Evolutionary conservation across 2,329 filamentous ascomycete genomes (phyloP).

Genomic region (Lasiodiplodia hormozganensis): DNA sequence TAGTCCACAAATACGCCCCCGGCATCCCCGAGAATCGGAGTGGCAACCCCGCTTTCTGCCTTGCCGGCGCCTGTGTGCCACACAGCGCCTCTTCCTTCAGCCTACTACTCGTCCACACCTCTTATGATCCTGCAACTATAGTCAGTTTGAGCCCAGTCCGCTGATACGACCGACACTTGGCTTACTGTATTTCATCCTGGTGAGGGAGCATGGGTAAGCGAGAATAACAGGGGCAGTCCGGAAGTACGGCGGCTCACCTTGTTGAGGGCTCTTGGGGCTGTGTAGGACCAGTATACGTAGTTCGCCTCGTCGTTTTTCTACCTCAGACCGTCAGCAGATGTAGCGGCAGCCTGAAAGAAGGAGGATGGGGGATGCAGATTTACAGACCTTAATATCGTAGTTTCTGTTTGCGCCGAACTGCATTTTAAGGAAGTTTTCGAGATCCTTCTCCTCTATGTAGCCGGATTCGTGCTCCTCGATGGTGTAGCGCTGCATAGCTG

Average conservation of each 20-base stretch:
- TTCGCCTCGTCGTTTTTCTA: constrained; percentile 15
- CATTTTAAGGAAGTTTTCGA: constrained; percentile 10
- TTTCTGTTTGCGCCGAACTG: constrained; percentile 1
- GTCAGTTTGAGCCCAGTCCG: not conserved
- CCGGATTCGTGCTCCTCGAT: constrained; percentile 17
- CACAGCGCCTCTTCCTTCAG: not conserved
- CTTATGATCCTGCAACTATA: not conserved
- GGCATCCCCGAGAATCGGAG: not conserved
- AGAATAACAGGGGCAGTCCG: not conserved
- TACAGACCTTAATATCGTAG: constrained; percentile 3
- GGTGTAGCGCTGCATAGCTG: constrained; percentile 5
- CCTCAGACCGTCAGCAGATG: not conserved
- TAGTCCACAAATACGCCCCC: not conserved
- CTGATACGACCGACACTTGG: not conserved
- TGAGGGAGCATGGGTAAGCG: constrained; percentile 8
- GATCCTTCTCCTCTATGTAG: constrained; percentile 4
- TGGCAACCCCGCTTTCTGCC: constrained; percentile 17
- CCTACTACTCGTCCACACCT: constrained; percentile 9
- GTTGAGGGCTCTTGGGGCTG: constrained; percentile 12
- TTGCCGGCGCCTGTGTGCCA: not conserved
- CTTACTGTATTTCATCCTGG: constrained; percentile 21
- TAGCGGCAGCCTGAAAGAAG: not conserved
- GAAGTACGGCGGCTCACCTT: not conserved
- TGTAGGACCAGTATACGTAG: constrained; percentile 21
- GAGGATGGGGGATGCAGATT: not conserved